A percentile compares a stretch with the other conserved stretches of the same genome.
phyloP scores from a whole-genome alignment of 129 eudicot genomes.

The Lonicera japonica region DNA sequence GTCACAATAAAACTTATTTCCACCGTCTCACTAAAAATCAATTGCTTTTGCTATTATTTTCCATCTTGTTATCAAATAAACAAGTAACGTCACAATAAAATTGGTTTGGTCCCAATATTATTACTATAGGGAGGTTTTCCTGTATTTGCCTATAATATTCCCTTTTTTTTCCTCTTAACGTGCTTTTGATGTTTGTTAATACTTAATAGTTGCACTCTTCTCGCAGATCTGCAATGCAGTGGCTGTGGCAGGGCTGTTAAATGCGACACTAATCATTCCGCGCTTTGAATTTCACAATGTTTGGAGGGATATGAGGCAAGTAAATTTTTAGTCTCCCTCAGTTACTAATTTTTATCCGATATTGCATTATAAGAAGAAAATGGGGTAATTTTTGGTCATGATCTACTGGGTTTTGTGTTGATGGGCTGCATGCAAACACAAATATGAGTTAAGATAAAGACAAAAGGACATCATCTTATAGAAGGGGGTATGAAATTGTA shows the following conservation, averaged over 20 bases:
- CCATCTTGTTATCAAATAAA: too few species aligned
- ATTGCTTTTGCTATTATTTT: too few species aligned
- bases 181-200: too few species aligned
- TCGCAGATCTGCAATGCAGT: slow-evolving; percentile 96
- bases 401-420: neutral
- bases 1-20: too few species aligned
- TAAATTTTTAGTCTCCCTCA: slow-evolving; percentile 11
- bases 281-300: slow-evolving; percentile 65
- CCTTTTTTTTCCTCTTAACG: too few species aligned
- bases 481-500: neutral
- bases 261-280: slow-evolving; percentile 83
- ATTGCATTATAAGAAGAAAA: neutral
- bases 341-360: neutral
- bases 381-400: neutral
- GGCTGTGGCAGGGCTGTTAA: slow-evolving; percentile 80
- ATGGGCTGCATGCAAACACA: neutral
- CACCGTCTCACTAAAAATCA: too few species aligned
- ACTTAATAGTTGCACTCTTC: neutral
- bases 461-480: neutral
- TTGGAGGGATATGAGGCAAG: slow-evolving; percentile 92
- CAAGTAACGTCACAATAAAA: too few species aligned
- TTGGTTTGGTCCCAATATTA: too few species aligned
- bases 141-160: too few species aligned
- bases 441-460: neutral
- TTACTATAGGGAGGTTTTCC: too few species aligned